Evolutionary conservation across 1,139 yeast species (phyloP).

Genomic region (Torulaspora globosa): DNA sequence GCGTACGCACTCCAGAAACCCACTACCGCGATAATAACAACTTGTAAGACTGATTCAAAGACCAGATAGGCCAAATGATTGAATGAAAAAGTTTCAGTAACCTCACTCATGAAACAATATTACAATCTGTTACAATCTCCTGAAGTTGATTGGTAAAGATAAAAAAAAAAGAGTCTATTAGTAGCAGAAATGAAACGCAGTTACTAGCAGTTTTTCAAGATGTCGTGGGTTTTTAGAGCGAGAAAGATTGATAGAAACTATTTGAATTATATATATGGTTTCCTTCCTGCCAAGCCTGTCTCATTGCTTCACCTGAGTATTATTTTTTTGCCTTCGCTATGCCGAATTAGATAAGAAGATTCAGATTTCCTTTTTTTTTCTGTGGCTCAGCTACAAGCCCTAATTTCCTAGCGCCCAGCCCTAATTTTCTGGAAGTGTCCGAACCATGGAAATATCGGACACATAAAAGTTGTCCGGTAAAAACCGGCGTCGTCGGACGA

Average conservation of each 20-base stretch:
- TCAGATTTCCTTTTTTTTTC: neutral
- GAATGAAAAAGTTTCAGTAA: constrained; percentile 22
- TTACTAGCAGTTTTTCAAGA: too few species aligned
- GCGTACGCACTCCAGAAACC: constrained; percentile 66
- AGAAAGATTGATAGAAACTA: neutral
- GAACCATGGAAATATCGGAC: too few species aligned
- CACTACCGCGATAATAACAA: constrained; percentile 62
- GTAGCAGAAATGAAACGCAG: too few species aligned
- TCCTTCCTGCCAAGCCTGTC: neutral
- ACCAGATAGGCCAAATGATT: constrained; percentile 50
- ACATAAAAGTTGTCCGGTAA: too few species aligned
- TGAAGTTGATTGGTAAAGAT: too few species aligned
- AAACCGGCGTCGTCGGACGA: neutral
- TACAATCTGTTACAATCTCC: neutral
- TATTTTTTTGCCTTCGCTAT: too few species aligned
- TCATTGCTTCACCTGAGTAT: neutral
- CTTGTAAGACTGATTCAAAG: constrained; percentile 69
- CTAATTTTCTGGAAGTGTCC: neutral
- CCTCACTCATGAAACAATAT: neutral
- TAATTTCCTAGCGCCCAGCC: neutral
- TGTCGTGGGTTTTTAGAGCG: neutral
- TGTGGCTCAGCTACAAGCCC: constrained; percentile 1
- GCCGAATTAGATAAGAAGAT: neutral
- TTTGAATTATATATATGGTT: neutral
- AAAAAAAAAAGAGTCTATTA: too few species aligned